Evolutionary conservation across 768 basidiomycete genomes (phyloP), one percentile per base, ranked within the genome.

Genomic region (Mycena crocata): DNA sequence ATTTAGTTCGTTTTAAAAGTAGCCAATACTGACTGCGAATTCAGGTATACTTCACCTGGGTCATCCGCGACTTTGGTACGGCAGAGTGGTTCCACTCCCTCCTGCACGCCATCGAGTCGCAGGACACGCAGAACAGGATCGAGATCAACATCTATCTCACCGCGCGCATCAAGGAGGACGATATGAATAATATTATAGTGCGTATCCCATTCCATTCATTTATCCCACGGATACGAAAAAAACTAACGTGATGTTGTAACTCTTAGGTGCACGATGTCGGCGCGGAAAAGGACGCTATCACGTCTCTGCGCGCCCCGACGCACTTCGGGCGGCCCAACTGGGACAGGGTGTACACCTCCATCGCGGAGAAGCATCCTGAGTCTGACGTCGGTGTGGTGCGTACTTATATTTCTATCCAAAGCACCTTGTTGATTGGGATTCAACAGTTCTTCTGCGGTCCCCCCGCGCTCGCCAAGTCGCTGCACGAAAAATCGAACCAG

Each of bases 121-220:
- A 98, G 77, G 96, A 98, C 75, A 87, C 86, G 15, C 88, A 89
- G 76, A 90, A 92, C 76, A 81, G 91, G 69, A 96, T 96, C 69
- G 96, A 98, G 83, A 96, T 97, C 76, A 95, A 91, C 79, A 96
- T 95, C 72, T 95, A 97, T 78, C 88, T 98, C 31, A 98, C 96
- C 0, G 92, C 92, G 37, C 93, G 89, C 83, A 87, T 98, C 75
- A 93, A 93, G 81, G 93, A 96, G 70, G 94, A 96, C 75, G 95
- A 98, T 69, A 89, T 96, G 88, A 93, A 90, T 80, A 98, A 97
- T 74, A 96, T 98, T 77, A 87, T 96, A 59, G 93, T 92, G 66
- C 65, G 85, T 77, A 45, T 65, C 28, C 39, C 23, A 9, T n/a
- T 6, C 34, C 19, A 12, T 2, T 32, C 28, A 8, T 51, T n/a